Conservation (phyloP, 1,139 yeast genomes). For the Pneumocystis jirovecii region DNA sequence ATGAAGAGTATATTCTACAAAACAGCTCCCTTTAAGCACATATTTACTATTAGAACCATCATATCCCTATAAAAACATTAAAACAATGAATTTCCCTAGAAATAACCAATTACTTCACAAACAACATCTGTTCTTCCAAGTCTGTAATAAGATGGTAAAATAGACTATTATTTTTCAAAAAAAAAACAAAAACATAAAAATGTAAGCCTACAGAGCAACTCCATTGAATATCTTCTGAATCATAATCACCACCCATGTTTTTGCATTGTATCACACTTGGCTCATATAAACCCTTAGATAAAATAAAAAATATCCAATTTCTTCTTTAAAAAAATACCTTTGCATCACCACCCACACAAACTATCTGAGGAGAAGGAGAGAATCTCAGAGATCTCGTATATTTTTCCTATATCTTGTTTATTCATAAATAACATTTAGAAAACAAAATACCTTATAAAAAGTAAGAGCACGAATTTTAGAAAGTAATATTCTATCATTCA, state of each 20-base stretch:
- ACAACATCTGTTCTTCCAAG: conserved; percentile 7
- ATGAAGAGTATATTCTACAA: conserved; percentile 4
- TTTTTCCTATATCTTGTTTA: neutral
- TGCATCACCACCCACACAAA: neutral
- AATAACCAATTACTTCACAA: neutral
- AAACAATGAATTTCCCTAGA: neutral
- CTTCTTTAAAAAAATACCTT: neutral
- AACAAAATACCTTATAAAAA: neutral
- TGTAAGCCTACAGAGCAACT: neutral
- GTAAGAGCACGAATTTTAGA: neutral
- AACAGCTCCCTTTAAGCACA: conserved; percentile 4
- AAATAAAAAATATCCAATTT: neutral
- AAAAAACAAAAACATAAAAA: neutral
- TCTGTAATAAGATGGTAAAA: conserved; percentile 2
- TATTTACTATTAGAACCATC: neutral
- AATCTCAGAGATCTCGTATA: neutral
- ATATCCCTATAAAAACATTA: conserved; percentile 2
- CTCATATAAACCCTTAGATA: neutral
- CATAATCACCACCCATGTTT: neutral
- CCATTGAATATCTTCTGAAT: conserved; percentile 7
- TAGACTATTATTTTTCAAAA: neutral
- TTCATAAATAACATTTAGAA: neutral
- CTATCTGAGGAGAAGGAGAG: neutral
- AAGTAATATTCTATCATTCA: neutral
- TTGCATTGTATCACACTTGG: neutral